phyloP scores from a whole-genome alignment of 805 yeast genomes.

The Kluyveromyces nonfermentans region DNA sequence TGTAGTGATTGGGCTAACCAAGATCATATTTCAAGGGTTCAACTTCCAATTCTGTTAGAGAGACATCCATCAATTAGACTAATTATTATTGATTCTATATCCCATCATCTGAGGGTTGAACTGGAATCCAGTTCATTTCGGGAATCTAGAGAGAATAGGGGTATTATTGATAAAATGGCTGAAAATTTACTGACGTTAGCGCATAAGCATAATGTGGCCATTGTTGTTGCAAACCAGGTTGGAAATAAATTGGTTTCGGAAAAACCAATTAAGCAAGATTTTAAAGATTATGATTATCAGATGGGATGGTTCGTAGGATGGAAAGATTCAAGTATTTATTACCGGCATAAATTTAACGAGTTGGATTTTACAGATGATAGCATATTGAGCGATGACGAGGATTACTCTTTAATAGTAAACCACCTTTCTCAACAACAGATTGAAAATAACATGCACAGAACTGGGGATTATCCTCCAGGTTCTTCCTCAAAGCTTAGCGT shows the following conservation, averaged over 20 bases:
- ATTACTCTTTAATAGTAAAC: conserved; percentile 11
- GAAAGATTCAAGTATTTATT: conserved; percentile 38
- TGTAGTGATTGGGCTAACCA: conserved; percentile 65
- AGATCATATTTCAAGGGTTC: conserved; percentile 61
- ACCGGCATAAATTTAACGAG: conserved; percentile 21
- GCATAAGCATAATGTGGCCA: conserved; percentile 39
- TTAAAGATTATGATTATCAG: conserved; percentile 49
- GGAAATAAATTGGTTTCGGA: conserved; percentile 40
- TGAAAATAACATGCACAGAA: background rate
- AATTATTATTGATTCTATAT: conserved; percentile 70
- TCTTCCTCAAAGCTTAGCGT: conserved; percentile 6
- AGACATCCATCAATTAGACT: conserved; percentile 36
- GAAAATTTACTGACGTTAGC: conserved; percentile 44
- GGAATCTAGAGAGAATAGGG: conserved; percentile 33
- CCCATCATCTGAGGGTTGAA: conserved; percentile 70
- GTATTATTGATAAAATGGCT: conserved; percentile 36
- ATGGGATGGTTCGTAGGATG: conserved; percentile 70
- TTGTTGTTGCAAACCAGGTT: conserved; percentile 74
- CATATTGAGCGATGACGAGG: conserved; percentile 25
- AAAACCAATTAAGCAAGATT: conserved; percentile 10
- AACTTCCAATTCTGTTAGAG: conserved; percentile 50
- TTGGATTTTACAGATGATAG: conserved; percentile 5
- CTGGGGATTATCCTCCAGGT: background rate
- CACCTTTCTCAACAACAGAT: background rate
- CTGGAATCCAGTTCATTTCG: conserved; percentile 32